Percentiles rank a stretch among this genome's conserved stretches.
Evolutionary conservation across 164 flowering plant genomes (phyloP).

Genomic region (Umbellularia californica): DNA sequence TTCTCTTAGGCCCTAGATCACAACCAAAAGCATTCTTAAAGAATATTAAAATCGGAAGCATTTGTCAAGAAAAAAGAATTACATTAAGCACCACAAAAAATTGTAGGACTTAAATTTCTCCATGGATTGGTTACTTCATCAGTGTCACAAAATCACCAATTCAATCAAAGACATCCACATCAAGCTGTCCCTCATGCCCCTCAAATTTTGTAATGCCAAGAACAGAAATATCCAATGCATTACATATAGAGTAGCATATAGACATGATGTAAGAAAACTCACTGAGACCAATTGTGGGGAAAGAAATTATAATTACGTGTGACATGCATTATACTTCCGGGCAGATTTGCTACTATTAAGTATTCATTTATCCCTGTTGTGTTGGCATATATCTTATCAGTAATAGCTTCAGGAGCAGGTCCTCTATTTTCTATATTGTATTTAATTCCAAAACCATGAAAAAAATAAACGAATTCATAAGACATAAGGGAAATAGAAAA

Average conservation of each 20-base stretch:
- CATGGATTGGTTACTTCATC: constrained; percentile 68
- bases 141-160: constrained; percentile 83
- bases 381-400: constrained; percentile 83
- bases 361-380: constrained; percentile 84
- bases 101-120: background rate
- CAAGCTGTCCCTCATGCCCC: constrained; percentile 91
- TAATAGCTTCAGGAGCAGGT: constrained; percentile 93
- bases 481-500: background rate
- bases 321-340: constrained; percentile 58
- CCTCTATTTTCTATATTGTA: constrained; percentile 20
- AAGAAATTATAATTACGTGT: background rate
- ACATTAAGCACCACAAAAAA: background rate
- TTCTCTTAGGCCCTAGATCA: too few relatives aligned
- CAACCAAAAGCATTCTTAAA: background rate
- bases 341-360: constrained; percentile 62
- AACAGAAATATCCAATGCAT: constrained; percentile 65
- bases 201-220: constrained; percentile 58
- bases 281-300: too few relatives aligned
- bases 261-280: background rate
- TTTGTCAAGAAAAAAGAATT: background rate
- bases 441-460: constrained; percentile 93
- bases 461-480: constrained; percentile 5
- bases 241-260: constrained; percentile 5
- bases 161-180: constrained; percentile 92
- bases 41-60: background rate